These are phyloP conservation scores for Chaetomidium leptoderma DNA, from an alignment of 495 filamentous ascomycete genomes.

Conservation along the genomic window DNA sequence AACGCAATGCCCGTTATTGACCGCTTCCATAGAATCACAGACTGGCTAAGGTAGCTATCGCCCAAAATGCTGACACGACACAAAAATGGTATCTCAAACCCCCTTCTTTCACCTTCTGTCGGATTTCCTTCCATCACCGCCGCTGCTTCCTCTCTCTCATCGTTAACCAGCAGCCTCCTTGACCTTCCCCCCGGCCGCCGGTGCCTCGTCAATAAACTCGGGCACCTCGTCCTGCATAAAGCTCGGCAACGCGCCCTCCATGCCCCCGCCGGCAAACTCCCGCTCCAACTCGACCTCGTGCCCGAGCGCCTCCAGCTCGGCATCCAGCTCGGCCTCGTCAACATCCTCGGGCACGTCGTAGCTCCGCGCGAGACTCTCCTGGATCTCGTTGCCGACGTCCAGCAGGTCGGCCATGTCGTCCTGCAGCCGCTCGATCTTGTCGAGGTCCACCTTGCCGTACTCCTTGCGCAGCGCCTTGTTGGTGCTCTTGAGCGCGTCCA, in stretches of 20 bases:
- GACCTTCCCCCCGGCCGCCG: conserved; percentile 60
- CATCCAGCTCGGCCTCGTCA: conserved; percentile 95
- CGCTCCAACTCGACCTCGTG: conserved; percentile 78
- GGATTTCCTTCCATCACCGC: neutral
- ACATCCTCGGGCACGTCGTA: conserved; percentile 98
- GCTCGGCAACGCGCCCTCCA: conserved; percentile 56
- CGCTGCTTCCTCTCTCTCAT: neutral
- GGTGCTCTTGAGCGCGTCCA: conserved; percentile 94
- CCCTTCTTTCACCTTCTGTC: neutral
- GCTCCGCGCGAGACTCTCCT: conserved; percentile 87
- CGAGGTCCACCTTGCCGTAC: conserved; percentile 94
- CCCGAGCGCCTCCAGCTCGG: conserved; percentile 89
- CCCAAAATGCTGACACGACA: neutral
- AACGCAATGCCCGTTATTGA: too few species aligned
- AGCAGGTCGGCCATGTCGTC: conserved; percentile 99
- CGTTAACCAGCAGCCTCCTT: conserved; percentile 69
- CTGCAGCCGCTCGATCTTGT: conserved; percentile 96
- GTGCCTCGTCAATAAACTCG: conserved; percentile 82
- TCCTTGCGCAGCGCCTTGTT: conserved; percentile 92
- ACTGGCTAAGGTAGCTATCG: neutral
- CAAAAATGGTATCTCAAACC: neutral
- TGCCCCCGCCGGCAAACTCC: conserved; percentile 52
- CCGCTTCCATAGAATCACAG: too few species aligned
- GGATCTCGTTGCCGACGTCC: conserved; percentile 97
- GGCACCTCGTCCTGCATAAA: conserved; percentile 83